phyloP scores from a whole-genome alignment of 2,329 filamentous ascomycete species.

The Hypocrella siamensis region DNA sequence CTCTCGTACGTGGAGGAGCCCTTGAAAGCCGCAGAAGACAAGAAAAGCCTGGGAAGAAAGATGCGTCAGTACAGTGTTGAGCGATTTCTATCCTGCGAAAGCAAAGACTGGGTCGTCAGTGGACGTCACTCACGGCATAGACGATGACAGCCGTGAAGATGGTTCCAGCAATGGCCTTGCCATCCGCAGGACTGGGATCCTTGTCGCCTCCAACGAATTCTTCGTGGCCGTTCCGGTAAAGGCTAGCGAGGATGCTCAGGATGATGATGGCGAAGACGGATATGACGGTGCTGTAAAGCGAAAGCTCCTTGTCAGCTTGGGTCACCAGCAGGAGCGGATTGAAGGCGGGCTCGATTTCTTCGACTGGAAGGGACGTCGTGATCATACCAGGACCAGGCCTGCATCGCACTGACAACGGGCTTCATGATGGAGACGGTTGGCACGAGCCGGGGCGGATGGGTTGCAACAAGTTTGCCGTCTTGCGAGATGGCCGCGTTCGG shows the following conservation, averaged over 20 bases:
- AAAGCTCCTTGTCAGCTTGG: constrained; percentile 9
- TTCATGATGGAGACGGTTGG: constrained; percentile 53
- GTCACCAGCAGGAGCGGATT: neutral
- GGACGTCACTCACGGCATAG: constrained; percentile 55
- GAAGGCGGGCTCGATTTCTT: neutral
- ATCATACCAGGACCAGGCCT: constrained; percentile 85
- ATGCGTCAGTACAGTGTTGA: neutral
- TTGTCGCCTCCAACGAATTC: constrained; percentile 64
- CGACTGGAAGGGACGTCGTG: constrained; percentile 5
- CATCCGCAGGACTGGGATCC: constrained; percentile 57
- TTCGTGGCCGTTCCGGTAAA: constrained; percentile 71
- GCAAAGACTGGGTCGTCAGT: too few relatives aligned
- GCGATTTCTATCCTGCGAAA: too few relatives aligned
- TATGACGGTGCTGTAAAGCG: constrained; percentile 48
- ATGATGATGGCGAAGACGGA: constrained; percentile 50
- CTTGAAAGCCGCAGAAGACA: constrained; percentile 82
- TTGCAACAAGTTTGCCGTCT: too few relatives aligned
- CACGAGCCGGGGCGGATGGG: too few relatives aligned
- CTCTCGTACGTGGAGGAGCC: constrained; percentile 70
- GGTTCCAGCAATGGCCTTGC: constrained; percentile 63
- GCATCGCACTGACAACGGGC: constrained; percentile 79
- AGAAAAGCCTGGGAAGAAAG: constrained; percentile 55
- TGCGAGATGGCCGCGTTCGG: too few relatives aligned
- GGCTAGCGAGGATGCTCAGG: constrained; percentile 45
- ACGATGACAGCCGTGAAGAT: constrained; percentile 81